Evolutionary conservation across 1,284 basidiomycete species (phyloP).

Genomic region (Moesziomyces parantarcticus): DNA sequence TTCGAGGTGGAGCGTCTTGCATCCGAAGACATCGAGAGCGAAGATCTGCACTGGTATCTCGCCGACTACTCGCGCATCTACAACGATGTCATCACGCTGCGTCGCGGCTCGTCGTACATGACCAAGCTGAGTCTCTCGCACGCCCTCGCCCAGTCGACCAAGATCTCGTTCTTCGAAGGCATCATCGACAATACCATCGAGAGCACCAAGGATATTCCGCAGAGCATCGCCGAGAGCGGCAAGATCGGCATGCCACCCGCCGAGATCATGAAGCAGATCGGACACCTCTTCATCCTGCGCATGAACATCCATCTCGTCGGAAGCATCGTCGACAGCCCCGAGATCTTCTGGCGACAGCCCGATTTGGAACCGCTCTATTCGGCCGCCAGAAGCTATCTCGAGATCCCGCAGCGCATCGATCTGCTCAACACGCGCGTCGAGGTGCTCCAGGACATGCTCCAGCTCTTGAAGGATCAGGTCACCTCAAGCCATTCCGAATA

Average conservation of each 20-base stretch:
- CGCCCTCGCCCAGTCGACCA: conserved; percentile 93
- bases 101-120: conserved; percentile 95
- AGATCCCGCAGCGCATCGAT: conserved; percentile 93
- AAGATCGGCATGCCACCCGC: conserved; percentile 77
- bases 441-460: conserved; percentile 94
- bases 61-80: conserved; percentile 91
- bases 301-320: conserved; percentile 96
- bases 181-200: conserved; percentile 93
- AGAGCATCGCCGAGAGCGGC: conserved; percentile 90
- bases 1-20: conserved; percentile 88
- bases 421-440: conserved; percentile 93
- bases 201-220: conserved; percentile 95
- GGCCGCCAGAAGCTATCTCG: conserved; percentile 84
- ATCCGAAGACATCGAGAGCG: conserved; percentile 76
- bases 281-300: conserved; percentile 85
- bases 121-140: conserved; percentile 95
- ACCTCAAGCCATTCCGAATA: conserved; percentile 90
- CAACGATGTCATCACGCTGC: conserved; percentile 96
- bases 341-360: conserved; percentile 84
- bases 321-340: conserved; percentile 92
- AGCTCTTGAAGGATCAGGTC: conserved; percentile 92
- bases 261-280: conserved; percentile 98
- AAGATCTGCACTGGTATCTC: conserved; percentile 96
- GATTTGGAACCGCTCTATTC: conserved; percentile 95
- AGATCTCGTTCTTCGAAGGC: conserved; percentile 81